phyloP scores from a whole-genome alignment of 2,329 filamentous ascomycete genomes.

The Xenoacremonium recifei region DNA sequence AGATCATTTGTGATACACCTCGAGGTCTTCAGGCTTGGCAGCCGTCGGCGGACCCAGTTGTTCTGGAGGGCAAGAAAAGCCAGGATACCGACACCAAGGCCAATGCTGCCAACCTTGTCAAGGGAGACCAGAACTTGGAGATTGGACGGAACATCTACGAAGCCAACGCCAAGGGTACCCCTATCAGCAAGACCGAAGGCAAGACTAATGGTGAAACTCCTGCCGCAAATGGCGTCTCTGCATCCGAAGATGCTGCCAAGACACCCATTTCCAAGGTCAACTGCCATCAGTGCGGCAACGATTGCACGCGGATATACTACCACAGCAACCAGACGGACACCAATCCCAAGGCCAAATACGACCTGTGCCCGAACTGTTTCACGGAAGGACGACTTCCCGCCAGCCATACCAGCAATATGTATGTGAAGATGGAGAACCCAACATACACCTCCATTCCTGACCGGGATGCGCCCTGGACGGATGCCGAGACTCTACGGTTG shows the following conservation, averaged over 20 bases:
- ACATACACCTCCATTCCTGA: slow-evolving; percentile 76
- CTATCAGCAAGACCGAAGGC: slow-evolving; percentile 68
- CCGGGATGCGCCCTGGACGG: slow-evolving; percentile 85
- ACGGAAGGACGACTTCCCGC: slow-evolving; percentile 79
- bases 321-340: slow-evolving; percentile 56
- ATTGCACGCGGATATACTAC: slow-evolving; percentile 70
- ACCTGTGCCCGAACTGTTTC: slow-evolving; percentile 89
- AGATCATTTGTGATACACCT: slow-evolving; percentile 92
- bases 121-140: slow-evolving; percentile 86
- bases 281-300: slow-evolving; percentile 89
- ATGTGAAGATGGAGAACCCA: slow-evolving; percentile 87
- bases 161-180: slow-evolving; percentile 72
- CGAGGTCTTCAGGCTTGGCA: slow-evolving; percentile 94
- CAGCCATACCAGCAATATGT: slow-evolving; percentile 77
- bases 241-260: slow-evolving; percentile 62
- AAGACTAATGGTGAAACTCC: slow-evolving; percentile 75
- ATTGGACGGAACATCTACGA: slow-evolving; percentile 96
- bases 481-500: slow-evolving; percentile 83
- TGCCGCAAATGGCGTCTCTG: slow-evolving; percentile 61
- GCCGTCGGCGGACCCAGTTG: slow-evolving; percentile 73
- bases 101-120: slow-evolving; percentile 62
- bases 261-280: slow-evolving; percentile 67
- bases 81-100: slow-evolving; percentile 73
- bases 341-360: slow-evolving; percentile 71
- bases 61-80: slow-evolving; percentile 59